phyloP scores from a whole-genome alignment of 768 basidiomycete genomes.

The Tricholoma flavovirens region DNA sequence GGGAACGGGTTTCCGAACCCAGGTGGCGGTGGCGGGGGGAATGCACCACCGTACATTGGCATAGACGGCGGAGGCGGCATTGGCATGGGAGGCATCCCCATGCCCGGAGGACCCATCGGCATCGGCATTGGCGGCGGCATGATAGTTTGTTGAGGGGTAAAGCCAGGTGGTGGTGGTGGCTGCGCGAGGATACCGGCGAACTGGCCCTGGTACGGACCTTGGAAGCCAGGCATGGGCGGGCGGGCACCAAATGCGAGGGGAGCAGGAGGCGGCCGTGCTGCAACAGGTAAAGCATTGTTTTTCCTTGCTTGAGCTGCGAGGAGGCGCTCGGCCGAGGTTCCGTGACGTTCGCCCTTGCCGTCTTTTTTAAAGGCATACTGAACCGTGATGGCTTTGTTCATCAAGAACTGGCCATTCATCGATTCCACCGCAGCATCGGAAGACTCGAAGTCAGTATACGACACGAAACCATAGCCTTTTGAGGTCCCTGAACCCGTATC shows the following conservation, averaged over 20 bases:
- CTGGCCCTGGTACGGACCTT: conserved; percentile 84
- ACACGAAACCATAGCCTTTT: conserved; percentile 96
- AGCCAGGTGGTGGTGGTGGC: conserved; percentile 77
- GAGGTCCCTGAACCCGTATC: conserved; percentile 80
- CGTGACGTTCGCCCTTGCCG: conserved; percentile 96
- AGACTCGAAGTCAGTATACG: conserved; percentile 96
- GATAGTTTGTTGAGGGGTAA: conserved; percentile 66
- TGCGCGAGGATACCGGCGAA: conserved; percentile 85
- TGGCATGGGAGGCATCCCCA: conserved; percentile 16
- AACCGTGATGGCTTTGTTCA: conserved; percentile 96
- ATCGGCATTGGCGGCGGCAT: conserved; percentile 42
- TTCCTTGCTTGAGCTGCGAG: conserved; percentile 94
- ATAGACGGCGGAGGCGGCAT: conserved; percentile 32
- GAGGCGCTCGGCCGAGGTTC: conserved; percentile 93
- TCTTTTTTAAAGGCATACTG: conserved; percentile 99
- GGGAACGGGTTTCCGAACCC: conserved; percentile 53
- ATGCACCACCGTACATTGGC: conserved; percentile 45
- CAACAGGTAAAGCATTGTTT: conserved; percentile 84
- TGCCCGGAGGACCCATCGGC: conserved; percentile 21
- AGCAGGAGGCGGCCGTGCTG: conserved; percentile 68
- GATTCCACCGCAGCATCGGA: conserved; percentile 94
- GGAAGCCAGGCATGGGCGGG: conserved; percentile 65
- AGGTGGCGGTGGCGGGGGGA: conserved; percentile 59
- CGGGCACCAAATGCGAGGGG: conserved; percentile 66
- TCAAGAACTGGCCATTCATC: conserved; percentile 96